Base-by-base conservation (phyloP, 805 yeast species). In the Sugiyamaella qingdaonensis region DNA sequence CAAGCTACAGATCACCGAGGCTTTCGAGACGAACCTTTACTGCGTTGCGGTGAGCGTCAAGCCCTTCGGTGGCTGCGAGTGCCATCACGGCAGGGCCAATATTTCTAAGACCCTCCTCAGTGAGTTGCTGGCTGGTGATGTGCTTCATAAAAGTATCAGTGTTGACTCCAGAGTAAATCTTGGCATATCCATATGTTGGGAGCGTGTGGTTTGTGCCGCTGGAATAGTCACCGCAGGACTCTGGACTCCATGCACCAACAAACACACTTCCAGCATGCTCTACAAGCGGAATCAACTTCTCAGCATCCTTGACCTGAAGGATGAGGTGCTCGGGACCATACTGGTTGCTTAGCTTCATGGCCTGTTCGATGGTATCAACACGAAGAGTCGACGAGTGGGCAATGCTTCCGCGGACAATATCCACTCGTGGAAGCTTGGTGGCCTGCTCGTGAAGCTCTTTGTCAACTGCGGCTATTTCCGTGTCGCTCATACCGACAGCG, bases 301-400 rank as follows among this genome's bases (percentile, higher is more conserved):
- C 73, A 10, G 99, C 97, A 58, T 91, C 72, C 56, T 86, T 83
- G 54, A 92, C 80, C 71, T 94, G 98, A 63, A 94, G 75, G 64
- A 94, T 94, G 75, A 94, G 81, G 73, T 94, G 99, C 74, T 94
- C 99, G 51, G 99, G 99, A 10, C 97, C 99, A 67, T 94, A 94
- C 64, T 79, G 76, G 72, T 94, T 94, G 45, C 96, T 86, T 72
- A 91, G 78, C n/a, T 75, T 77, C 62, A 94, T 80, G 0, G 99
- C 99, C 64, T 88, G 86, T 55, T 85, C 86, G 63, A 84, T 79
- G 27, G 82, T 71, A 37, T 77, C 74, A 36, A 90, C 95, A 54
- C 78, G 68, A 42, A 94, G 76, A 11, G 88, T 87, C 48, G 88
- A 84, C 21, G 98, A 92, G 75, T 94, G 97, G 11, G 88, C 84